Evolutionary conservation across 2,329 filamentous ascomycete genomes (phyloP), one percentile per base, ranked within the genome.

Genomic region (Talaromyces sp.): DNA sequence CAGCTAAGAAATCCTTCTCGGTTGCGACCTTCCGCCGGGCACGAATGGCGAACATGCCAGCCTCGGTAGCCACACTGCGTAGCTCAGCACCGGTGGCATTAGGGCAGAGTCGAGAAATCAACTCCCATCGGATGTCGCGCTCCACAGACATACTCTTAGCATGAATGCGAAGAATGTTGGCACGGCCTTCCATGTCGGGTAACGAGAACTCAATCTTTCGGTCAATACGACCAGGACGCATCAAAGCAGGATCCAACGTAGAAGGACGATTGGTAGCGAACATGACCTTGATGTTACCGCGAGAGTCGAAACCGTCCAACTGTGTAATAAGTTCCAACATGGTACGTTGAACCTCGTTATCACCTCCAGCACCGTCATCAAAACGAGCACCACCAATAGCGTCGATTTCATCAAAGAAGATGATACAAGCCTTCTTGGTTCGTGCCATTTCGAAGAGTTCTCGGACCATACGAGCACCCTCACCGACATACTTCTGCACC

Each of bases 71-170:
- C 67, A 99, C 95, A 82, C 92, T 96, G 74, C 95, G 88, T 77
- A 99, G 82, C 81, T 99, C 95, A 60, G 95, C 95, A 82, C 95
- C 95, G 0, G 95, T 99, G 62, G 93, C 91, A 81, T 99, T 99
- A 70, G 95, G 95, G 82, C 95, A 99, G 69, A 99, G 85, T 72
- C 95, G 90, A 22, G 93, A 97, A 76, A 99, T 98, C 70, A 99
- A 86, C 83, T 99, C 95, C 95, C 95, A 99, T 81, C 95, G 89
- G 75, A 99, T 99, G 76, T 99, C 95, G 62, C 95, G 89, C 86
- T 99, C 95, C 43, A 99, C 95, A 19, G 93, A 97, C 95, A 99
- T 99, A 77, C 92, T 96, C 90, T 98, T 99, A 73, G 95, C 95
- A 83, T 98, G 95, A 74, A 99, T 99, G 60, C 95, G 91, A 53